These are phyloP conservation scores for Ophiosphaerella narmari DNA, from an alignment of 2,329 filamentous ascomycete species.

Conservation along the genomic window DNA sequence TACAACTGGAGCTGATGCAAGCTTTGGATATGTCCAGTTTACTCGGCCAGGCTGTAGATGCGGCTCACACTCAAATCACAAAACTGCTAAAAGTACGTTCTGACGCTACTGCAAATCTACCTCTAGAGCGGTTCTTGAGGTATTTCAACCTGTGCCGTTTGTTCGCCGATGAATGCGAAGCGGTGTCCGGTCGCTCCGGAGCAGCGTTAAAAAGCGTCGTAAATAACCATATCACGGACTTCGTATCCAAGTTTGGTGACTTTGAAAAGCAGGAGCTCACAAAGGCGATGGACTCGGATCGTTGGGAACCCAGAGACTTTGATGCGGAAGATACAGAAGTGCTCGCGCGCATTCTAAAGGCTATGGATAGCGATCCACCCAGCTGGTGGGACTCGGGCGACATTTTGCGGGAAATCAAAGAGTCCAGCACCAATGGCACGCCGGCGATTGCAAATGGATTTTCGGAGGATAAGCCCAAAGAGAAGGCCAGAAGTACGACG, in stretches of 20 bases:
- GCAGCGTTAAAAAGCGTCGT: conserved; percentile 77
- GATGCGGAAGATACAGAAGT: conserved; percentile 63
- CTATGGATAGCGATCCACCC: conserved; percentile 71
- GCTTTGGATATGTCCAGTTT: conserved; percentile 77
- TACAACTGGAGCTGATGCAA: conserved; percentile 76
- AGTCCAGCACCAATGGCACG: conserved; percentile 29
- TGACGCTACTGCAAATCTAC: conserved; percentile 71
- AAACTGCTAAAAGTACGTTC: conserved; percentile 77
- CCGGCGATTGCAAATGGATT: conserved; percentile 36
- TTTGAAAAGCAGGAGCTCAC: conserved; percentile 74
- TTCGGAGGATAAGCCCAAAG: conserved; percentile 33
- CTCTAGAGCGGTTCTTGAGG: conserved; percentile 72
- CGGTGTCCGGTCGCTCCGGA: conserved; percentile 78
- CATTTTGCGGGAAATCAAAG: conserved; percentile 30
- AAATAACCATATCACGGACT: conserved; percentile 80
- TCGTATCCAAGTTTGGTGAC: conserved; percentile 73
- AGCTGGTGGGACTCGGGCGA: conserved; percentile 66
- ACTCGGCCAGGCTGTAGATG: conserved; percentile 78
- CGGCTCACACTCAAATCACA: conserved; percentile 73
- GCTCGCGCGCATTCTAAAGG: conserved; percentile 67
- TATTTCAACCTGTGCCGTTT: conserved; percentile 83
- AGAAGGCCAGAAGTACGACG: conserved; percentile 52
- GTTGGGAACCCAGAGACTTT: conserved; percentile 80
- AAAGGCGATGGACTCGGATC: conserved; percentile 77
- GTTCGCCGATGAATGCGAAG: conserved; percentile 86